Evolutionary conservation across 805 yeast genomes (phyloP).

Genomic region (Candida maesae): DNA sequence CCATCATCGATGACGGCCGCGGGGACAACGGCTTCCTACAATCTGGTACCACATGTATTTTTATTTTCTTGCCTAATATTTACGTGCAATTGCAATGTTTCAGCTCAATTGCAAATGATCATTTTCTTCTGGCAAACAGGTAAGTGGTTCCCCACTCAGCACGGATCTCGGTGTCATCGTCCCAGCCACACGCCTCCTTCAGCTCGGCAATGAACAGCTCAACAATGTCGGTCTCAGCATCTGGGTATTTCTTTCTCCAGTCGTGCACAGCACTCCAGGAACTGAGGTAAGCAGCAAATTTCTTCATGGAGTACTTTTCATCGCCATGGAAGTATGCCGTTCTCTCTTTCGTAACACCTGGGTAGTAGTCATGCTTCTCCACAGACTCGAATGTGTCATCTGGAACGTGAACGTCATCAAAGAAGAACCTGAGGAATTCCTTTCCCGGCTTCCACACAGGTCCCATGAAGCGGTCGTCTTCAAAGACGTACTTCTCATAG

Average conservation of each 20-base stretch:
- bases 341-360: slow-evolving; percentile 20
- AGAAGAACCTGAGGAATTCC: slow-evolving; percentile 39
- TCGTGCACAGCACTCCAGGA: slow-evolving; percentile 70
- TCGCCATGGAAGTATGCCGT: slow-evolving; percentile 36
- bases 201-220: slow-evolving; percentile 45
- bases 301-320: slow-evolving; percentile 41
- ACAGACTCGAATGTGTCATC: slow-evolving; percentile 39
- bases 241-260: slow-evolving; percentile 45
- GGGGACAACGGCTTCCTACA: too few species aligned
- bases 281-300: slow-evolving; percentile 46
- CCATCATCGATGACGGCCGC: too few species aligned
- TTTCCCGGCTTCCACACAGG: slow-evolving; percentile 73
- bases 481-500: slow-evolving; percentile 48
- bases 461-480: slow-evolving; percentile 46
- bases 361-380: slow-evolving; percentile 32
- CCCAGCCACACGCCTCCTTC: slow-evolving; percentile 42
- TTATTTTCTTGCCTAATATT: too few species aligned
- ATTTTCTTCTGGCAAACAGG: slow-evolving; percentile 39
- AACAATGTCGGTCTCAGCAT: slow-evolving; percentile 40
- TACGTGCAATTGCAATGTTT: too few species aligned
- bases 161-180: slow-evolving; percentile 37
- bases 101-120: too few species aligned
- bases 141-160: slow-evolving; percentile 56
- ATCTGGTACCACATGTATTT: too few species aligned
- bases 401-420: slow-evolving; percentile 43